A percentile compares a stretch with the other conserved stretches of the same genome.
Evolutionary conservation across 805 yeast species (phyloP).

Genomic region (Kodamaea leandrae): DNA sequence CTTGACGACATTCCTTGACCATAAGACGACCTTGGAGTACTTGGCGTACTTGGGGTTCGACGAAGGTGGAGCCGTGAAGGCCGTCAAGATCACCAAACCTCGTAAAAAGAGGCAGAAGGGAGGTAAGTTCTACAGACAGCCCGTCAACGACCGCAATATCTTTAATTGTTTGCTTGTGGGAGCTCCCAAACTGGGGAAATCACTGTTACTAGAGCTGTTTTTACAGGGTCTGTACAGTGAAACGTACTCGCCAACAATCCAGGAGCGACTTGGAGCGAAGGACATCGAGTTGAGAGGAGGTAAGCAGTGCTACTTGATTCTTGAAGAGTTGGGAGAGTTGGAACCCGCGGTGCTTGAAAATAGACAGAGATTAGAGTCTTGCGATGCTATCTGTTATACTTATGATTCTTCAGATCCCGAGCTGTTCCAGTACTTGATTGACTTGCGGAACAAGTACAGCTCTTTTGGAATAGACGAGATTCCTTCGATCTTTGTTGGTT

Average conservation of each 20-base stretch:
- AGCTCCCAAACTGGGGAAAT: conserved; percentile 81
- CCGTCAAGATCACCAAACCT: conserved; percentile 79
- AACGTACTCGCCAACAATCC: conserved; percentile 74
- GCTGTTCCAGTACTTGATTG: conserved; percentile 79
- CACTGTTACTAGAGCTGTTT: conserved; percentile 79
- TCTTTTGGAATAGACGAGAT: conserved; percentile 54
- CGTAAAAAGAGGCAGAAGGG: conserved; percentile 70
- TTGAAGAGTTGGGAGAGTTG: conserved; percentile 86
- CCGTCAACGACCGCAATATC: conserved; percentile 80
- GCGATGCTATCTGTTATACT: conserved; percentile 86
- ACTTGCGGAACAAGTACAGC: conserved; percentile 57
- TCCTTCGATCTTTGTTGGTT: conserved; percentile 85
- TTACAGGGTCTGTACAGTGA: conserved; percentile 64
- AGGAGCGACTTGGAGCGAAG: conserved; percentile 80
- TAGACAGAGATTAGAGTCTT: conserved; percentile 63
- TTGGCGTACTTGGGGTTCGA: conserved; percentile 90
- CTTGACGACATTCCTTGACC: conserved; percentile 87
- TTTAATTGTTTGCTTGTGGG: conserved; percentile 90
- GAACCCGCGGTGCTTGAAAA: conserved; percentile 82
- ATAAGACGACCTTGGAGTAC: conserved; percentile 80
- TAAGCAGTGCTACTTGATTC: conserved; percentile 85
- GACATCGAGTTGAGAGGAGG: conserved; percentile 94
- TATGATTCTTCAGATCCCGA: conserved; percentile 97
- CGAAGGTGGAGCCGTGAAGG: conserved; percentile 34
- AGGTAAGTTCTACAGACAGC: conserved; percentile 58